Base-by-base conservation (phyloP, 768 basidiomycete genomes). In the Wakefieldia striispora region DNA sequence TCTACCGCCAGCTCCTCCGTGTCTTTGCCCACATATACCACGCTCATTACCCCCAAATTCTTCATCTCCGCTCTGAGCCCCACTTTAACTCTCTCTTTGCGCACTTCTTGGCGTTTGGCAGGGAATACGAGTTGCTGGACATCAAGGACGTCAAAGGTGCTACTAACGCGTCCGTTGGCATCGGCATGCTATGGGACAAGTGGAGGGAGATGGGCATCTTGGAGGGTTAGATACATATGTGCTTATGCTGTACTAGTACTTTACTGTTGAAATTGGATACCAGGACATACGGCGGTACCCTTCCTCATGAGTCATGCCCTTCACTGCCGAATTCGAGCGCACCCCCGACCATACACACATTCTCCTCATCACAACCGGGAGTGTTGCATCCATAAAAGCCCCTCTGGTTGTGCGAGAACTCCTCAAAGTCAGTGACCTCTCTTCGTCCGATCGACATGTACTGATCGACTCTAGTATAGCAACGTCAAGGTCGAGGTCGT, bases 1-100 rank as follows among this genome's bases (percentile, higher is more conserved):
- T 98, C 61, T 98, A 97, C 71, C 91, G 94, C 27, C 95, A 97
- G 63, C 89, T 98, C 31, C 81, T 98, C 48, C 90, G 95, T 41
- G 89, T 98, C 56, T 97, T 97, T 64, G 95, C 95, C 10, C 95
- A 98, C 74, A 82, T 98, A 60, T 98, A 97, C 67, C 88, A 97
- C 66, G 89, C 91, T 9, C 95, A 98, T 64, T 98, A 94, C 65
- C 76, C 78, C 3, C 85, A 90, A 58, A 88, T 97, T 63, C 81
- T 98, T 20, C 93, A 98, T 63, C 81, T 98, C 21, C 90, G 91
- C 35, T 84, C 88, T 10, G 95, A 98, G 64, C 91, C 91, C 0
- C 94, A 95, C 67, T 95, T 95, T 74, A 95, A 95, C 68, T 95
- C 93, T 4, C 83, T 98, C 33, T 98, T 98, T 68, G 95, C 95